A percentile compares a stretch with the other conserved stretches of the same genome.
phyloP scores from a whole-genome alignment of 2,329 filamentous ascomycete species.

The Kalmusia sp. region DNA sequence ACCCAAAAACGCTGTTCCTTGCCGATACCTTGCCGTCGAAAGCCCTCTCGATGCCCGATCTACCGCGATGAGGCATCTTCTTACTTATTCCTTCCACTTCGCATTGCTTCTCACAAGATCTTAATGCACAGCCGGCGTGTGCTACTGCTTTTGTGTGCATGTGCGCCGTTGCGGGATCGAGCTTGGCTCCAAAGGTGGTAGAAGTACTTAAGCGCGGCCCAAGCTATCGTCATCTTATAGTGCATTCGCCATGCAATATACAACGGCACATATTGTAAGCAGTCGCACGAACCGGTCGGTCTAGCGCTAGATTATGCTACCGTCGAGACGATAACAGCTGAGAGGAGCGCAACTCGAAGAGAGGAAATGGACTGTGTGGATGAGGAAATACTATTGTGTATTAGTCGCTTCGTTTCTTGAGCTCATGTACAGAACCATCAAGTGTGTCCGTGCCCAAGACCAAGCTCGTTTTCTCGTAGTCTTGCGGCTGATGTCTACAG shows the following conservation, averaged over 20 bases:
- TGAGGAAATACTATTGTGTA: not conserved
- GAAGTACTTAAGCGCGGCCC: not conserved
- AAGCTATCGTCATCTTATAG: slow-evolving; percentile 5
- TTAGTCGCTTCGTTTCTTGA: not conserved
- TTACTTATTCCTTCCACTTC: too few relatives aligned
- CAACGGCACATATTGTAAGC: not conserved
- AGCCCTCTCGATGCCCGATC: not conserved
- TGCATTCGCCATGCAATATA: slow-evolving; percentile 1
- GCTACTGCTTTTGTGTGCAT: too few relatives aligned
- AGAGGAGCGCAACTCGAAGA: not conserved
- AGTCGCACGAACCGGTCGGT: not conserved
- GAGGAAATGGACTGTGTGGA: not conserved
- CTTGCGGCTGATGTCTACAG: not conserved
- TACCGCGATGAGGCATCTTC: too few relatives aligned
- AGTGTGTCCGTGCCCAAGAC: not conserved
- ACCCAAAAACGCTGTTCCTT: slow-evolving; percentile 22
- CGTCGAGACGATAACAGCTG: not conserved
- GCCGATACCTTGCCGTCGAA: slow-evolving; percentile 13
- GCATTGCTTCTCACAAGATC: too few relatives aligned
- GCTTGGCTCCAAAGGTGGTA: too few relatives aligned
- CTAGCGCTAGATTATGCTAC: not conserved
- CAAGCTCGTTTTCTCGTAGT: not conserved
- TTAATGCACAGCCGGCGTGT: too few relatives aligned
- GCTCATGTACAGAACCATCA: not conserved
- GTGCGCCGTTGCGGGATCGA: too few relatives aligned